A percentile compares a stretch with the other conserved stretches of the same genome.
Conservation (phyloP, 202 grass and related monocot species). For the Digitaria exilis region DNA sequence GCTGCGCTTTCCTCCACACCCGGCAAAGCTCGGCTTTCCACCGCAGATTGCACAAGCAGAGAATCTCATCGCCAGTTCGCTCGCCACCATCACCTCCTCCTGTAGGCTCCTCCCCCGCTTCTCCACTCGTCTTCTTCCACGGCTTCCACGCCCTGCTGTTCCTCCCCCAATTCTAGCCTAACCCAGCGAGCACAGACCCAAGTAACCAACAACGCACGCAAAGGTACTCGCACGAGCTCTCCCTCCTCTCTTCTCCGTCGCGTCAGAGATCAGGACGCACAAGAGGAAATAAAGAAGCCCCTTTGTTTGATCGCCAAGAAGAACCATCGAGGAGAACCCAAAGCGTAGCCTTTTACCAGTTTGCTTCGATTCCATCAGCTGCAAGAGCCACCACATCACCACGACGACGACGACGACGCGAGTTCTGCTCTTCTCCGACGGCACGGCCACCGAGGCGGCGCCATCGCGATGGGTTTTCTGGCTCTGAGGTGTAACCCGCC, state of each 20-base stretch:
- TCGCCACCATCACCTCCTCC: background rate
- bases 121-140: constrained; percentile 30
- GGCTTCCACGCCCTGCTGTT: background rate
- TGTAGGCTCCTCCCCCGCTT: background rate
- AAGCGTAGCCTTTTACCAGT: background rate
- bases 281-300: background rate
- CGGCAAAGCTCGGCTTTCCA: constrained; percentile 16
- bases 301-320: constrained; percentile 26
- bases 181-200: constrained; percentile 3
- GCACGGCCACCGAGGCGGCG: constrained; percentile 36
- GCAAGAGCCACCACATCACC: background rate
- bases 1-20: background rate
- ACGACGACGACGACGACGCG: constrained; percentile 18
- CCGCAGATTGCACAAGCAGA: constrained; percentile 14
- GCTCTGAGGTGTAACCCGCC: constrained; percentile 50
- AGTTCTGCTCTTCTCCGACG: constrained; percentile 8
- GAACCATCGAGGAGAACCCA: background rate
- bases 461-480: constrained; percentile 52
- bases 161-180: constrained; percentile 31
- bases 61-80: background rate
- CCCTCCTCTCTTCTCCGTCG: background rate
- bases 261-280: background rate
- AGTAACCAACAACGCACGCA: background rate
- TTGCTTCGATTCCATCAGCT: constrained; percentile 7
- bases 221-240: background rate